phyloP scores from a whole-genome alignment of 441 rosid species.

The Brassica balearica region DNA sequence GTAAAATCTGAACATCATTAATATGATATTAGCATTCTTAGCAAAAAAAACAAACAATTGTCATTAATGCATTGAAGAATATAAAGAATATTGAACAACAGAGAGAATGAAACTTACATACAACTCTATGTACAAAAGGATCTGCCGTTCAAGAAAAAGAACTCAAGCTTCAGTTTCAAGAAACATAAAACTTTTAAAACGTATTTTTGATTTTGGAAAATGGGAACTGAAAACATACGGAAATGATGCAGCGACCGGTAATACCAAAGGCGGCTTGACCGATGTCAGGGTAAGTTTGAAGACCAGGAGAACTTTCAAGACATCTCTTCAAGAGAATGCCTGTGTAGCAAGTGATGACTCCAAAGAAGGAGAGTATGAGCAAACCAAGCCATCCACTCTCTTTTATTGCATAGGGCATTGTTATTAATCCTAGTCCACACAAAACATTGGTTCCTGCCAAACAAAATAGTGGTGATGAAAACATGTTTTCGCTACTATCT shows the following conservation, averaged over 20 bases:
- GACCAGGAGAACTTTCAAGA: constrained; percentile 71
- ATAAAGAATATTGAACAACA: neutral
- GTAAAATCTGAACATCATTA: no score
- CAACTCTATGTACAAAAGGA: constrained; percentile 69
- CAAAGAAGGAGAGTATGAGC: constrained; percentile 57
- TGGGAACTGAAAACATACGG: constrained; percentile 55
- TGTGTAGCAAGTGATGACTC: constrained; percentile 63
- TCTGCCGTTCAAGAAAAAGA: constrained; percentile 54
- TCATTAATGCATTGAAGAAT: neutral
- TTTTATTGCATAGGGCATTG: constrained; percentile 75
- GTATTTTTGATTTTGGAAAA: neutral
- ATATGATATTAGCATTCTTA: no score
- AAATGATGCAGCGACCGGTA: constrained; percentile 62
- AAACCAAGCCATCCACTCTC: constrained; percentile 90
- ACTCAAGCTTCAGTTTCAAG: constrained; percentile 22
- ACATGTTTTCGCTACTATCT: no score
- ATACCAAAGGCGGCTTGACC: constrained; percentile 91
- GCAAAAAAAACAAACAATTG: neutral
- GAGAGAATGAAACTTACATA: constrained; percentile 63
- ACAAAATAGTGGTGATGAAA: neutral
- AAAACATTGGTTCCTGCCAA: constrained; percentile 72
- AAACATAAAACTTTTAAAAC: neutral
- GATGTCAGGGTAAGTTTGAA: constrained; percentile 79
- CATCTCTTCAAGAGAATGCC: constrained; percentile 72
- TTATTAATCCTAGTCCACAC: constrained; percentile 76